A percentile compares a stretch with the other conserved stretches of the same genome.
These are phyloP conservation scores for Entonaema liquescens DNA, from an alignment of 495 filamentous ascomycete genomes.

Conservation along the genomic window DNA sequence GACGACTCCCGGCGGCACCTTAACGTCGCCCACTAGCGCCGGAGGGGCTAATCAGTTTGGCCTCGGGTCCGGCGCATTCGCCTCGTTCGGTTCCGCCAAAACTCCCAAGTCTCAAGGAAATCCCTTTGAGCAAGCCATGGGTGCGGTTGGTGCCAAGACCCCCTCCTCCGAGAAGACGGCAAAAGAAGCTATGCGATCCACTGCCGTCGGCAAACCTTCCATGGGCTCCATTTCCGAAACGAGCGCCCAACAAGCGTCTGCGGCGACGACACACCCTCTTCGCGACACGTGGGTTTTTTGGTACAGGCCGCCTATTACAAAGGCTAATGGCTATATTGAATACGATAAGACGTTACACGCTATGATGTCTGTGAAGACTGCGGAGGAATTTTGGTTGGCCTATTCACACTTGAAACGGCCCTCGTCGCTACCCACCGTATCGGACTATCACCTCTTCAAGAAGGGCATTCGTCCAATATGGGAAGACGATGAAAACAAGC, in stretches of 20 bases:
- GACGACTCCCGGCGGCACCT: constrained; percentile 72
- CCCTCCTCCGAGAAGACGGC: constrained; percentile 66
- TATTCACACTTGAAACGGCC: constrained; percentile 92
- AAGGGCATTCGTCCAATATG: constrained; percentile 96
- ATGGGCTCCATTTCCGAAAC: constrained; percentile 54
- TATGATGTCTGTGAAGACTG: constrained; percentile 81
- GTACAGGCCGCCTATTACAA: constrained; percentile 93
- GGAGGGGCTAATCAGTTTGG: constrained; percentile 93
- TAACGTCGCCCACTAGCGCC: constrained; percentile 83
- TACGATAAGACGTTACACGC: constrained; percentile 96
- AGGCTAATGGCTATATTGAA: constrained; percentile 86
- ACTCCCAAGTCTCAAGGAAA: constrained; percentile 89
- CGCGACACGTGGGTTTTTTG: constrained; percentile 95
- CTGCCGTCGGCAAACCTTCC: constrained; percentile 51
- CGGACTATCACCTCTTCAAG: constrained; percentile 98
- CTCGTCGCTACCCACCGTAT: constrained; percentile 86
- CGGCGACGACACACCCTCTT: constrained; percentile 62
- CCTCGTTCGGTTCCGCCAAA: constrained; percentile 88
- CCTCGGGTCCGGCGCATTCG: constrained; percentile 93
- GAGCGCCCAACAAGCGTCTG: constrained; percentile 42
- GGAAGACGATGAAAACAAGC: constrained; percentile 97
- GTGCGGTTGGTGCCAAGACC: constrained; percentile 71
- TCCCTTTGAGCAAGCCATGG: constrained; percentile 75
- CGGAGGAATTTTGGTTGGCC: constrained; percentile 91
- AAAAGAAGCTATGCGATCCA: constrained; percentile 59